phyloP scores from a whole-genome alignment of 2,329 filamentous ascomycete species.

The Fusarium neocosmosporiellum region DNA sequence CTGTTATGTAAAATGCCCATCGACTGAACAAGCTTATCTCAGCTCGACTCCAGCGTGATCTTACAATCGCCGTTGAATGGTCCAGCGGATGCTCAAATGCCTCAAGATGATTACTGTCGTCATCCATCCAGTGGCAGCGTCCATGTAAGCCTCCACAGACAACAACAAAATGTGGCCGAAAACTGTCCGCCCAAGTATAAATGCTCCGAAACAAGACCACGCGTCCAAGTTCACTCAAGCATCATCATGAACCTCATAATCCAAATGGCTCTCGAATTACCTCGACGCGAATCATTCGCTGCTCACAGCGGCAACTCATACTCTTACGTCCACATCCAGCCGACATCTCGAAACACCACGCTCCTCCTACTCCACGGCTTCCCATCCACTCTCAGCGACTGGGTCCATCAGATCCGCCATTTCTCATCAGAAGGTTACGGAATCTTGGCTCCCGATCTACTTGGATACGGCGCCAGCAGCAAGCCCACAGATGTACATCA shows the following conservation, averaged over 20 bases:
- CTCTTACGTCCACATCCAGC: conserved; percentile 46
- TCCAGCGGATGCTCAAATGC: background rate
- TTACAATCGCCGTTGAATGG: background rate
- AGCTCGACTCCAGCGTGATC: background rate
- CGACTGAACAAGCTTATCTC: background rate
- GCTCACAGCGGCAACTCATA: conserved; percentile 37
- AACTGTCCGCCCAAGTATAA: conserved; percentile 39
- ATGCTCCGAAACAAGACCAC: background rate
- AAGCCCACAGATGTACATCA: conserved; percentile 41
- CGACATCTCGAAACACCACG: conserved; percentile 41
- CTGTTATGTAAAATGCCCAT: background rate
- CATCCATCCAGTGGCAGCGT: background rate
- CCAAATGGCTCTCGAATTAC: conserved; percentile 20
- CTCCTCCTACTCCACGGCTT: conserved; percentile 62
- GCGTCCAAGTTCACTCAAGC: background rate
- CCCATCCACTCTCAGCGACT: conserved; percentile 59
- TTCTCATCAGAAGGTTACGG: conserved; percentile 54
- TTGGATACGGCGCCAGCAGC: conserved; percentile 52
- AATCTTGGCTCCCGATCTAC: conserved; percentile 55
- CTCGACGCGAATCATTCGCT: conserved; percentile 19
- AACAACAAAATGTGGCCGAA: conserved; percentile 39
- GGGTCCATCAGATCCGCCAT: conserved; percentile 51
- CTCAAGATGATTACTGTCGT: background rate
- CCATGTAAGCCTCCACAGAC: background rate
- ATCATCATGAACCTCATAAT: background rate